Base-by-base conservation (phyloP, 495 filamentous ascomycete species). In the Penicillium goetzii region DNA sequence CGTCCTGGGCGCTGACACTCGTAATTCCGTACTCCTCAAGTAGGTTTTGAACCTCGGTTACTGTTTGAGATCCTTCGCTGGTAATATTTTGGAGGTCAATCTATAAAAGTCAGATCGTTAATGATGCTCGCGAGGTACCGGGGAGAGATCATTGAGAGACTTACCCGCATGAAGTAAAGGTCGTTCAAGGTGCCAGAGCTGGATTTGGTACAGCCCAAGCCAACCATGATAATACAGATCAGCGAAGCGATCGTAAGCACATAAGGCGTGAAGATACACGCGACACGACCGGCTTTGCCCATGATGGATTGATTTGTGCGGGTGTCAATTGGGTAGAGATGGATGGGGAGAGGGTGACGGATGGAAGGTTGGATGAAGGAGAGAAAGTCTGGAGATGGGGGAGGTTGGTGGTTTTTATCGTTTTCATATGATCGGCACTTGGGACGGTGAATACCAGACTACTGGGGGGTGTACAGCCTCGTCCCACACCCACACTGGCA, bases 221-320 rank as follows among this genome's bases (percentile, higher is more conserved):
- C 89, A 33, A 90, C 89, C 40, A 95, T 74, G 59, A 93, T 78
- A 66, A 93, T 78, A 66, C 87, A 89, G 66, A 93, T 78, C 68
- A 96, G 76, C 33, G 88, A 86, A 59, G 82, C 89, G 71, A 92
- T 76, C 40, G 89, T 93, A 67, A 92, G 81, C 60, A 82, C 80
- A 78, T 93, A 91, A 58, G 92, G 92, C 77, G 89, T 79, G 79
- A 89, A 83, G 80, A 95, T 92, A 78, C 92, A 96, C 66, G 88
- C 78, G 64, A 92, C 84, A 68, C 92, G 86, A 68, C 90, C 92
- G 66, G 83, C 83, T 83, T 88, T 90, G 52, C 86, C 87, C 88
- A 90, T 90, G 62, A 62, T 85, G 76, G 55, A 45, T 60, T 49
- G 33, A 52, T 33, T 26, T 47, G 19, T 7, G 10, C 32, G 47